Percentiles rank a stretch among this genome's conserved stretches.
phyloP scores from a whole-genome alignment of 148 eudicot genomes.

The Diospyros kaki region DNA sequence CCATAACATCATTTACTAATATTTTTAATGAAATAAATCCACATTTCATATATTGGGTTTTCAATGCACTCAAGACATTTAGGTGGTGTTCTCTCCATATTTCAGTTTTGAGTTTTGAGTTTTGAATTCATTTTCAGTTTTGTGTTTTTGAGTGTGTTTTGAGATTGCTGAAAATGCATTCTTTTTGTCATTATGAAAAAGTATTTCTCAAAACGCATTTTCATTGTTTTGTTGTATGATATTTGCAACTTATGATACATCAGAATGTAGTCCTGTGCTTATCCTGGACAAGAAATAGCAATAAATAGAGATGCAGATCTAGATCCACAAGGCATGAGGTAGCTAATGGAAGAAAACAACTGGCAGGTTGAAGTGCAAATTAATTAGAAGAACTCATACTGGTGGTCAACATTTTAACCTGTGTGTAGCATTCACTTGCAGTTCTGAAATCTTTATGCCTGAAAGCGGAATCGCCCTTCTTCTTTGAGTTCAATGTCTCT shows the following conservation, averaged over 20 bases:
- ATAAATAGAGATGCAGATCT: neutral
- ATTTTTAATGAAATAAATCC: no score
- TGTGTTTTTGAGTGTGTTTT: no score
- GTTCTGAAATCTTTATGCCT: conserved; percentile 71
- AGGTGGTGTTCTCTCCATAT: no score
- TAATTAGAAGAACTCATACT: neutral
- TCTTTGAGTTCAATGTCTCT: conserved; percentile 84
- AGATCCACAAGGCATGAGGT: neutral
- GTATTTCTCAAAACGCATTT: no score
- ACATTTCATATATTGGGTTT: no score
- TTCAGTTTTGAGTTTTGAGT: no score
- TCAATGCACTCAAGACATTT: no score
- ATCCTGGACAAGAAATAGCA: neutral
- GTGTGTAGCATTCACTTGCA: conserved; percentile 80
- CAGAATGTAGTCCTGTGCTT: neutral
- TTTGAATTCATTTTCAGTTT: no score
- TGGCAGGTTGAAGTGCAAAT: neutral
- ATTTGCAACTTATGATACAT: neutral
- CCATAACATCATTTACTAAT: no score
- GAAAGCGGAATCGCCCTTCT: conserved; percentile 89
- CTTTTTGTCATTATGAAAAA: no score
- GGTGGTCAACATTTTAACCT: conserved; percentile 36
- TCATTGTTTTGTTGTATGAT: no score
- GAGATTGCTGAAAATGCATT: no score
- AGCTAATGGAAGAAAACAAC: neutral